Percentiles rank a stretch among this genome's conserved stretches.
These are phyloP conservation scores for Alternaria arbusti DNA, from an alignment of 2,329 filamentous ascomycete species.

Conservation along the genomic window DNA sequence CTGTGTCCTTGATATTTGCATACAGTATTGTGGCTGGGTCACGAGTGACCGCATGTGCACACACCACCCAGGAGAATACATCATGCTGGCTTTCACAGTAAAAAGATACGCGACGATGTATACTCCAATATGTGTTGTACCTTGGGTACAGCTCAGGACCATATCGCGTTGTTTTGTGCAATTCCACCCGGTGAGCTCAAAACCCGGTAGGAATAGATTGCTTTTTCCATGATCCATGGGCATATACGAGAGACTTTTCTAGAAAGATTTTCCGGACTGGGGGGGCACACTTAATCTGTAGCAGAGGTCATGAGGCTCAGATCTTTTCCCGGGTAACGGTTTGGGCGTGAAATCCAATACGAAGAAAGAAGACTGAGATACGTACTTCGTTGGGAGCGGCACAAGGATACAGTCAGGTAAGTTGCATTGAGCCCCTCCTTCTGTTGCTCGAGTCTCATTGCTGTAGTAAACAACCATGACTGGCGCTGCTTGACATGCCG, in stretches of 20 bases:
- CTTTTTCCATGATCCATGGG: constrained; percentile 12
- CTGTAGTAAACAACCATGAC: background rate
- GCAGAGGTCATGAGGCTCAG: constrained; percentile 30
- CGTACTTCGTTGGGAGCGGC: constrained; percentile 6
- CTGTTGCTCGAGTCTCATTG: background rate
- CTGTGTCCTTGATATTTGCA: background rate
- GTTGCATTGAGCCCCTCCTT: background rate
- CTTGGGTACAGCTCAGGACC: background rate
- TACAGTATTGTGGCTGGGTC: background rate
- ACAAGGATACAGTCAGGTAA: background rate
- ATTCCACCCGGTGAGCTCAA: constrained; percentile 20
- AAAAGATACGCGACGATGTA: background rate
- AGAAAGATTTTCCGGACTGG: constrained; percentile 26
- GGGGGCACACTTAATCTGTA: constrained; percentile 26
- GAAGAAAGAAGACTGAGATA: background rate
- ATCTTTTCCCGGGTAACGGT: constrained; percentile 10
- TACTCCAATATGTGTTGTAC: background rate
- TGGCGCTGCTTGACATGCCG: background rate
- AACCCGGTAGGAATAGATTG: constrained; percentile 30
- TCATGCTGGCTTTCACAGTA: background rate
- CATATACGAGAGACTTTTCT: constrained; percentile 27
- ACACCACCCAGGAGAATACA: background rate
- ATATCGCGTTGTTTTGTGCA: background rate
- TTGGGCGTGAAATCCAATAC: background rate
- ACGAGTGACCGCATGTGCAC: background rate